Evolutionary conservation across 2,329 filamentous ascomycete species (phyloP).

Genomic region (Fusarium pininemorale): DNA sequence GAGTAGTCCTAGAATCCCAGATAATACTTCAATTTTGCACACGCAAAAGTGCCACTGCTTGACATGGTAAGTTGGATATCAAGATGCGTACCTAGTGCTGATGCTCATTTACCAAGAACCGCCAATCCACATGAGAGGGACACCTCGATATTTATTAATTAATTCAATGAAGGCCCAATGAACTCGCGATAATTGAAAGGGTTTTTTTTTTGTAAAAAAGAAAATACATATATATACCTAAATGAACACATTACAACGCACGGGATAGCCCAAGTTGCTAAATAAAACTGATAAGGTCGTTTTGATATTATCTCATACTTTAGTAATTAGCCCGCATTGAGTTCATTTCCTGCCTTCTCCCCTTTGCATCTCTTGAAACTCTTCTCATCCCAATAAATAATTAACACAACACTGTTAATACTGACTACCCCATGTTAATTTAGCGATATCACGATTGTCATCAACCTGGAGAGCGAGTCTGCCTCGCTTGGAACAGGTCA

Average conservation of each 20-base stretch:
- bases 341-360: neutral
- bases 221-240: neutral
- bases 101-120: conserved; percentile 22
- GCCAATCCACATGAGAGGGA: conserved; percentile 24
- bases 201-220: neutral
- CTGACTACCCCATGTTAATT: neutral
- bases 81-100: conserved; percentile 17
- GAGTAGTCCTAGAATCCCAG: neutral
- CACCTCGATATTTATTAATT: neutral
- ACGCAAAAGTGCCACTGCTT: conserved; percentile 23
- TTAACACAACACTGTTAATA: neutral
- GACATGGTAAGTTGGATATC: neutral
- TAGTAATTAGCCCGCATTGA: neutral
- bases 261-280: neutral
- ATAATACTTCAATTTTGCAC: neutral
- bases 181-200: neutral
- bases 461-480: conserved; percentile 1
- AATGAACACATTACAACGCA: neutral
- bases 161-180: neutral
- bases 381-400: neutral
- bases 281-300: neutral
- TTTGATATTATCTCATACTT: neutral
- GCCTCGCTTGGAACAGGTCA: conserved; percentile 10
- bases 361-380: neutral
- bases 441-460: conserved; percentile 25